Conservation (phyloP, 202 grass and related monocot genomes). For the Bolboschoenoplectus hybrid region DNA sequence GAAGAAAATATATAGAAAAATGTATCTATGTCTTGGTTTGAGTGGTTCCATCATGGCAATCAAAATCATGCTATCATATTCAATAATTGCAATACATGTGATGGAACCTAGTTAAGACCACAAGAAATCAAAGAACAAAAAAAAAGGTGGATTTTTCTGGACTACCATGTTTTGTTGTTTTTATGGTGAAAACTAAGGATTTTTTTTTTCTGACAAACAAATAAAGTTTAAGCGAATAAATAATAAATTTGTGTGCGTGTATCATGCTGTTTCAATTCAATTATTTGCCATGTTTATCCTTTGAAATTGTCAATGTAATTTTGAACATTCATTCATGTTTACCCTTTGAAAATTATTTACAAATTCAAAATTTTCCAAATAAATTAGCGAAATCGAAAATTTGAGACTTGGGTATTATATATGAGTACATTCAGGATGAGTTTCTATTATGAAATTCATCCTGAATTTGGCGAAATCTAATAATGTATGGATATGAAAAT, state of each 20-base stretch:
- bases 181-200: not conserved
- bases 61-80: not conserved
- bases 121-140: not conserved
- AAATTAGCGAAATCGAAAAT: too few species aligned
- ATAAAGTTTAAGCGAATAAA: not conserved
- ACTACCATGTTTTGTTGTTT: not conserved
- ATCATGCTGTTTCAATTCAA: not conserved
- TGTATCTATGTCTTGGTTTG: not conserved
- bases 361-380: too few species aligned
- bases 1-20: not conserved
- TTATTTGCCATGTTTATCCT: not conserved
- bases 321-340: not conserved
- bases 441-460: too few species aligned
- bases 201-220: not conserved
- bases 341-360: too few species aligned
- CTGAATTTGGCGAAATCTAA: too few species aligned
- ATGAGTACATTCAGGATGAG: too few species aligned
- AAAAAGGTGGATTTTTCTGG: too few species aligned
- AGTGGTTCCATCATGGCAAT: not conserved
- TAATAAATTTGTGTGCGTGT: not conserved
- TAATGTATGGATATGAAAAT: too few species aligned
- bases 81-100: not conserved
- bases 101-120: not conserved
- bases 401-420: too few species aligned
- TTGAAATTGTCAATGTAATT: not conserved